Evolutionary conservation across 2,329 filamentous ascomycete genomes (phyloP).

Genomic region (Pezicula rhizophila): DNA sequence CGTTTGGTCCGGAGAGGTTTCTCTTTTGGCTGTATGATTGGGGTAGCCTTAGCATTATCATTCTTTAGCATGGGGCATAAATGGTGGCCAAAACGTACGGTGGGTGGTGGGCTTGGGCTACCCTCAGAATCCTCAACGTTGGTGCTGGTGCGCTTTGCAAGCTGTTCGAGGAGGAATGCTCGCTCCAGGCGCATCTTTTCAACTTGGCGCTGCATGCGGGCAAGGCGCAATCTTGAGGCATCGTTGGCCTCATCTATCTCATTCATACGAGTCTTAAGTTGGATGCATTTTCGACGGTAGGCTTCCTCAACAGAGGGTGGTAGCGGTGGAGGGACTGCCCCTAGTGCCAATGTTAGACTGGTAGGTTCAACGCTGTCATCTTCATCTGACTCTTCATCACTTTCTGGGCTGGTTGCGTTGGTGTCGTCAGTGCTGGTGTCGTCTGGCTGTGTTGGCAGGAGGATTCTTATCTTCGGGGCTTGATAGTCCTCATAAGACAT

Average conservation of each 20-base stretch:
- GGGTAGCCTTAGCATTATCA: slow-evolving; percentile 10
- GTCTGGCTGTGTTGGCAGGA: no score
- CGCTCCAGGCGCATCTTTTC: slow-evolving; percentile 88
- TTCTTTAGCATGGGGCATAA: not conserved
- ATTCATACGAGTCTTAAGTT: slow-evolving; percentile 82
- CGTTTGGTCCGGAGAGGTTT: slow-evolving; percentile 72
- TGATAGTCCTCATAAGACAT: no score
- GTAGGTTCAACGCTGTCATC: not conserved
- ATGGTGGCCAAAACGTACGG: slow-evolving; percentile 45
- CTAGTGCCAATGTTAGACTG: slow-evolving; percentile 15
- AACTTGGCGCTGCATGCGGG: slow-evolving; percentile 75
- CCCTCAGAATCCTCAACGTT: slow-evolving; percentile 75
- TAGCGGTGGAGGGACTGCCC: slow-evolving; percentile 51
- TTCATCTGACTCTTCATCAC: not conserved
- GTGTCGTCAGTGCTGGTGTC: no score
- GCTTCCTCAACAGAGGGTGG: slow-evolving; percentile 92
- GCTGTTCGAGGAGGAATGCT: slow-evolving; percentile 66
- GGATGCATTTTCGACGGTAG: slow-evolving; percentile 94
- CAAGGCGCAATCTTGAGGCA: slow-evolving; percentile 69
- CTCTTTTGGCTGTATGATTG: slow-evolving; percentile 58
- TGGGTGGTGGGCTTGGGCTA: slow-evolving; percentile 73
- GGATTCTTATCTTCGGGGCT: no score
- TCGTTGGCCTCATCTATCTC: slow-evolving; percentile 93
- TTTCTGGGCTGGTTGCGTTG: no score
- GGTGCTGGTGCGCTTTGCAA: slow-evolving; percentile 67